Base-by-base conservation (phyloP, 805 yeast genomes). In the Metschnikowia drakensbergensis region DNA sequence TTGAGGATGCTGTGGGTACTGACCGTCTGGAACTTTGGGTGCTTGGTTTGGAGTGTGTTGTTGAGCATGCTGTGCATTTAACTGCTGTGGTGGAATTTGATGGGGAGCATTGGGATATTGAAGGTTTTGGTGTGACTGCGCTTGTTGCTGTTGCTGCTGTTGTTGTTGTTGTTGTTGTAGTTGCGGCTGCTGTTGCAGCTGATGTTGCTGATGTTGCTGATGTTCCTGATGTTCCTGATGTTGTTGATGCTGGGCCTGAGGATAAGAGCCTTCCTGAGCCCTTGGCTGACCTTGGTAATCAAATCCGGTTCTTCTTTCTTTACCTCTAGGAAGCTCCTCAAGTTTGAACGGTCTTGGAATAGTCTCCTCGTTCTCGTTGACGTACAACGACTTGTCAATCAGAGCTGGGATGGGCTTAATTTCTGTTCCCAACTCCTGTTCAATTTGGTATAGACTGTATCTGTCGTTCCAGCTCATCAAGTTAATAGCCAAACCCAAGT, bases 391-490 rank as follows among this genome's bases (percentile, higher is more conserved):
- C 68, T 82, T 84, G 71, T 94, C 98, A 61, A 94, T 94, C 45
- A 82, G 81, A n/a, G 89, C 84, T 34, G 99, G 99, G 58, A 94
- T 94, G 52, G 98, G 97, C 65, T 88, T 88, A 68, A 94, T 94
- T 65, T 94, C 98, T 17, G 97, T 92, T 32, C 97, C 97, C 57
- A 94, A 80, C 71, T 92, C 98, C 71, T 92, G 96, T 70, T 94
- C 99, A 60, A 94, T 91, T 68, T 88, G 88, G 71, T 90, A 92
- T 62, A 94, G 77, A 64, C 87, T 88, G 71, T 87, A 90, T 65
- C 98, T 82, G 67, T 94, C 99, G 62, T 90, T 84, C 97, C 97
- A 92, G 68, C 91, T 88, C 74, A 94, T 89, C 61, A 94, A 80
- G 72, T 94, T 94, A 64, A 94, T 90, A 30, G 99, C 99, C 65